Conservation (phyloP, 768 basidiomycete genomes). For the Trametes gibbosa region DNA sequence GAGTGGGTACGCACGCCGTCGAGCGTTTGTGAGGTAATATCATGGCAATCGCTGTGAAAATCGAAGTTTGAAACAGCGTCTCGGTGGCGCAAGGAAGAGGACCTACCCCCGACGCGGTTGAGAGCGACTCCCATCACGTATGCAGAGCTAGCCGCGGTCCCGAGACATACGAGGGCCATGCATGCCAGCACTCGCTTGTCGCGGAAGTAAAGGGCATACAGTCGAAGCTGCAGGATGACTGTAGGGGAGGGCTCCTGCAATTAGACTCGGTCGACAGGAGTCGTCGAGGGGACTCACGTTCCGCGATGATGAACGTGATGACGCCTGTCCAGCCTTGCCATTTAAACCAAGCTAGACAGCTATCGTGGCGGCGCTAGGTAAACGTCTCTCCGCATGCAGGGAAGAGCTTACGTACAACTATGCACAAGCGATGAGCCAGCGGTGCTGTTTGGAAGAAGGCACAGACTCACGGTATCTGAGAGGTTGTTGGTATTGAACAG, state of each 20-base stretch:
- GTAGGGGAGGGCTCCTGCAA: background rate
- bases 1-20: conserved; percentile 43
- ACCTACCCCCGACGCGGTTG: conserved; percentile 39
- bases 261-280: background rate
- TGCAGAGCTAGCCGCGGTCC: conserved; percentile 39
- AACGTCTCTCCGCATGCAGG: background rate
- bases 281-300: conserved; percentile 37
- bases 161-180: conserved; percentile 43
- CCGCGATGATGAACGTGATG: conserved; percentile 50
- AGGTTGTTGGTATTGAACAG: conserved; percentile 38
- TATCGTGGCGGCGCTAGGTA: background rate
- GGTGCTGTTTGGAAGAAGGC: background rate
- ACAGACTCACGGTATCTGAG: conserved; percentile 17
- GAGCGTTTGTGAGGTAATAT: conserved; percentile 14
- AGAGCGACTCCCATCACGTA: conserved; percentile 49
- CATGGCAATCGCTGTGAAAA: conserved; percentile 1
- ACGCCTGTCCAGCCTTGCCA: conserved; percentile 66
- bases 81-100: background rate
- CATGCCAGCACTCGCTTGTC: conserved; percentile 48
- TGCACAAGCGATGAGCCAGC: background rate
- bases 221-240: conserved; percentile 61
- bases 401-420: conserved; percentile 16
- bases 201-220: conserved; percentile 60
- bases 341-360: conserved; percentile 42
- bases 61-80: background rate